Conservation (phyloP, 768 basidiomycete genomes). For the Russula sp. region DNA sequence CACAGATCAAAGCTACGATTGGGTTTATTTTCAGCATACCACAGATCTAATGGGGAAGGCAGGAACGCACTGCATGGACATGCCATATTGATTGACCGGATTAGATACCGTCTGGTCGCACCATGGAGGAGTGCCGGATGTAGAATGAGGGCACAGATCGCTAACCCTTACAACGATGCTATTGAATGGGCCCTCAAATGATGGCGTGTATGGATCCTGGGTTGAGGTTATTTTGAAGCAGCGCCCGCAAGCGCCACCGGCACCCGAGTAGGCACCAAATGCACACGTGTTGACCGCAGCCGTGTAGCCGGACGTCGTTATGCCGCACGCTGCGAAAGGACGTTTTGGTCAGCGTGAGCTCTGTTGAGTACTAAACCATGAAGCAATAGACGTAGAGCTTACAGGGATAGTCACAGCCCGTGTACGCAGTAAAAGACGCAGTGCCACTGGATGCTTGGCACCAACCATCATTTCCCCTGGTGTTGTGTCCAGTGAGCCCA, state of each 20-base stretch:
- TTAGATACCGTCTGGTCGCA: slow-evolving; percentile 53
- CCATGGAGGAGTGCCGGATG: slow-evolving; percentile 46
- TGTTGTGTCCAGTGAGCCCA: no score
- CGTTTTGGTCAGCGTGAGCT: neutral
- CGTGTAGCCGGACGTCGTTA: slow-evolving; percentile 47
- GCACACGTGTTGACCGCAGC: slow-evolving; percentile 58
- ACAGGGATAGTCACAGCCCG: slow-evolving; percentile 52
- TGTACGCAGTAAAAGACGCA: slow-evolving; percentile 57
- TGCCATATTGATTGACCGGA: slow-evolving; percentile 36
- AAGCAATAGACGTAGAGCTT: slow-evolving; percentile 5
- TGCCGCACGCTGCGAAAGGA: slow-evolving; percentile 46
- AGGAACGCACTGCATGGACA: slow-evolving; percentile 48
- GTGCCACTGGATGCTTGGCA: slow-evolving; percentile 50
- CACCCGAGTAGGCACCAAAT: slow-evolving; percentile 46
- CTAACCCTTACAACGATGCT: slow-evolving; percentile 53
- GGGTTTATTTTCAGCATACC: neutral
- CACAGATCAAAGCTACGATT: slow-evolving; percentile 56
- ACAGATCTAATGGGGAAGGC: neutral
- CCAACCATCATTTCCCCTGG: neutral
- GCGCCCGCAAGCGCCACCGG: slow-evolving; percentile 60
- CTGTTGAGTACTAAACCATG: neutral
- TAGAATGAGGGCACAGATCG: slow-evolving; percentile 43
- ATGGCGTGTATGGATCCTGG: slow-evolving; percentile 51
- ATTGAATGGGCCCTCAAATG: slow-evolving; percentile 50
- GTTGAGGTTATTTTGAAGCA: slow-evolving; percentile 56